Base-by-base conservation (phyloP, 2,329 filamentous ascomycete species). In the Alternaria arbusti region DNA sequence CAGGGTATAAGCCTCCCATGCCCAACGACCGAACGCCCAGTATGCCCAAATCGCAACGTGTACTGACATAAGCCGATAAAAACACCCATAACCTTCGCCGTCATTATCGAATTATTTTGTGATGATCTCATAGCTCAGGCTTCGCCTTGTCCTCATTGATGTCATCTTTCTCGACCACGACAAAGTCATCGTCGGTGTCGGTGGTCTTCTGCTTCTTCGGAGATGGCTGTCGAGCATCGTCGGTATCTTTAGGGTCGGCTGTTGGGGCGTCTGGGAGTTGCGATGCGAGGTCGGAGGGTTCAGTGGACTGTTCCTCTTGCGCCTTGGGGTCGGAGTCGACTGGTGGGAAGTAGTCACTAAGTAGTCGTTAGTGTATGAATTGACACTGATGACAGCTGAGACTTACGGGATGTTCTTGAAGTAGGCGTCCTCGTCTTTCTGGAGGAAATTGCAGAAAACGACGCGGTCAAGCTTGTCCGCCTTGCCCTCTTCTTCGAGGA, bases 401-500 rank as follows among this genome's bases (percentile, higher is more conserved):
- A 44, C 91, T 84, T 81, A 97, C 94, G 94, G 92, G 11, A 97
- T 80, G 36, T 84, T 81, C 23, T 86, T 71, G 55, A 89, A 84
- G 78, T 98, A 98, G 0, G 91, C 90, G 43, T 82, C 80, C 63
- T 91, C 88, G 72, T 98, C 94, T 80, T 94, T 94, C 57, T 84
- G 79, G 76, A 91, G 84, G 78, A 97, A 97, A 15, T 90, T 92
- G 74, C 94, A 94, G 81, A 98, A 97, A 17, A 97, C 85, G 12
- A 98, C 87, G 70, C 88, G 87, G 47, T 93, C 87, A 28, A 97
- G 78, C 70, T 84, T 86, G 22, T 76, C 73, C 49, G 74, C 71
- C 76, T 83, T 70, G 71, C 81, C 65, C 70, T 81, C 65, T 68
- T 82, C 77, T 11, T 85, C 83, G 23, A 90, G 70, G 74, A 88